Percentiles rank a stretch among this genome's conserved stretches.
phyloP scores from a whole-genome alignment of 1,284 basidiomycete genomes.

The Afroboletus lepidellus region DNA sequence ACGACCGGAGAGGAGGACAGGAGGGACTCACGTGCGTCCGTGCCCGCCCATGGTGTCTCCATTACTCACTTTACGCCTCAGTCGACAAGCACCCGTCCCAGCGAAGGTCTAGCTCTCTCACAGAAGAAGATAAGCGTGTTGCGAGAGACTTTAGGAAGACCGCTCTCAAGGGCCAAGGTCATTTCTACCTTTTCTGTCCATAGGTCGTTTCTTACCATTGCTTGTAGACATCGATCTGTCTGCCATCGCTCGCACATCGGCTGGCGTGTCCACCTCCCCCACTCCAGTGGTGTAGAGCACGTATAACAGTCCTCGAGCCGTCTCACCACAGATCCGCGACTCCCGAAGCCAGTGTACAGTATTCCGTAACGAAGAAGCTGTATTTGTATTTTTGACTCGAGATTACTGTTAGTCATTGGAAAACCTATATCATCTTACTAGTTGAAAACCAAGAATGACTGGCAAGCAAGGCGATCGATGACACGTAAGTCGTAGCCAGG shows the following conservation, averaged over 20 bases:
- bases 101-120: constrained; percentile 42
- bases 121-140: constrained; percentile 64
- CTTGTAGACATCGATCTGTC: constrained; percentile 62
- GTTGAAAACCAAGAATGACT: not conserved
- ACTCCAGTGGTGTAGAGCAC: constrained; percentile 40
- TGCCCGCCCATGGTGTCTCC: constrained; percentile 12
- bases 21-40: constrained; percentile 26
- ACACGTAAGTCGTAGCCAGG: not conserved
- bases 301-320: not conserved
- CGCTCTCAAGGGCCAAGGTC: constrained; percentile 58
- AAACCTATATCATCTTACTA: constrained; percentile 1
- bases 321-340: not conserved
- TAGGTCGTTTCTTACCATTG: constrained; percentile 7
- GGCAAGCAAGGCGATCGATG: not conserved
- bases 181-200: constrained; percentile 12
- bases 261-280: constrained; percentile 68
- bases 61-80: constrained; percentile 8
- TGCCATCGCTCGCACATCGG: constrained; percentile 78
- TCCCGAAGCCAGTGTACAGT: constrained; percentile 15
- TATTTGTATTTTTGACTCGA: constrained; percentile 21
- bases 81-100: constrained; percentile 22
- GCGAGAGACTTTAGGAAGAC: constrained; percentile 67
- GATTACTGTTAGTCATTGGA: not conserved
- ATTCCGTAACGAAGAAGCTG: constrained; percentile 11
- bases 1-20: constrained; percentile 32